Evolutionary conservation across 1,139 yeast species (phyloP).

Genomic region (Hyphopichia burtonii): DNA sequence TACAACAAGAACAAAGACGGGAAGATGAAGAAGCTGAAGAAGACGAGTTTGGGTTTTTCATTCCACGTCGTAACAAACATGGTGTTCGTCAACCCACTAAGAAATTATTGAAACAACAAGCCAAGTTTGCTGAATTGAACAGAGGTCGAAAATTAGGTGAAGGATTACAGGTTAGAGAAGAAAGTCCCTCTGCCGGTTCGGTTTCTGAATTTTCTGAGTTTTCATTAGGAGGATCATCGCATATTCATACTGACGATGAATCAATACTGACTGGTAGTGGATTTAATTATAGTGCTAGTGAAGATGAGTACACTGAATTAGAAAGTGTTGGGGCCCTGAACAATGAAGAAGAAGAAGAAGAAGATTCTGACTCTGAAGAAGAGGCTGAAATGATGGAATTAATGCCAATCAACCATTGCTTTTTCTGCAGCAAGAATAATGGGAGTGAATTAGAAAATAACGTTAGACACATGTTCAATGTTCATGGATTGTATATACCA

Average conservation of each 20-base stretch:
- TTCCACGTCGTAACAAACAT: conserved; percentile 28
- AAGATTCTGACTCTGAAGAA: conserved; percentile 22
- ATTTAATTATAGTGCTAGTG: conserved; percentile 33
- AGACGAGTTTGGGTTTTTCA: conserved; percentile 66
- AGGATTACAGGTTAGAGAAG: conserved; percentile 26
- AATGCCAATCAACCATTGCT: conserved; percentile 37
- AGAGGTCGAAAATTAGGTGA: conserved; percentile 9
- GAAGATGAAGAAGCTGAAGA: conserved; percentile 42
- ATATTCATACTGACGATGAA: conserved; percentile 17
- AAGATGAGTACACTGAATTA: conserved; percentile 40
- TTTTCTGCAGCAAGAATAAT: conserved; percentile 41
- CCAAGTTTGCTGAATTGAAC: conserved; percentile 8
- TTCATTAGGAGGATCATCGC: conserved; percentile 59
- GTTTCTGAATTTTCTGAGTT: conserved; percentile 63
- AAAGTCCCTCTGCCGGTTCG: conserved; percentile 53
- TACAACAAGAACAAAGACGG: conserved; percentile 24
- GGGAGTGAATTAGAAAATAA: conserved; percentile 38
- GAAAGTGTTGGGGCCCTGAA: conserved; percentile 14
- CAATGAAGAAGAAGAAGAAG: conserved; percentile 28
- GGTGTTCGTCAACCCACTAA: conserved; percentile 22
- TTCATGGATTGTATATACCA: conserved; percentile 53
- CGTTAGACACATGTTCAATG: conserved; percentile 46
- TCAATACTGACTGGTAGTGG: conserved; percentile 52
- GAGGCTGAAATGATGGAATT: conserved; percentile 24
- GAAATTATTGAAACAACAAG: conserved; percentile 16